Conservation (phyloP, 176 grass and related monocot genomes). For the Alloteropsis semialata region DNA sequence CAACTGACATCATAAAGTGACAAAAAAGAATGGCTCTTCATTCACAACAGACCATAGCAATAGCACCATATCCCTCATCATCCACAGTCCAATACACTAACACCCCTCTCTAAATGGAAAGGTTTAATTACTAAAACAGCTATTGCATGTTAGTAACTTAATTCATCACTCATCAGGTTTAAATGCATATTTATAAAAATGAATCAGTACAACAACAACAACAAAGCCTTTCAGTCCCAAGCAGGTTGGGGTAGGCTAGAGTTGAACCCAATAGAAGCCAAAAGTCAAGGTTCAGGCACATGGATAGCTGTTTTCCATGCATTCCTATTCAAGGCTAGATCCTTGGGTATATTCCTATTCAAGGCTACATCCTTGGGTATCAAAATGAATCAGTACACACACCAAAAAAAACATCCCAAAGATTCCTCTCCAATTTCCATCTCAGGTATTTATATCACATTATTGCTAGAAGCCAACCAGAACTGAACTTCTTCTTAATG, state of each 20-base stretch:
- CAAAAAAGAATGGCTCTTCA: not conserved
- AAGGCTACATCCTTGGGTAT: no score
- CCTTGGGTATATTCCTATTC: no score
- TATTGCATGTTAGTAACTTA: constrained; percentile 23
- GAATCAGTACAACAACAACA: not conserved
- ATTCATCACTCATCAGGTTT: not conserved
- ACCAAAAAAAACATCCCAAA: not conserved
- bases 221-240: no score
- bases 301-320: no score
- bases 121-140: not conserved
- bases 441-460: not conserved
- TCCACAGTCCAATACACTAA: constrained; percentile 3
- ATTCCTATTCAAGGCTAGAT: no score
- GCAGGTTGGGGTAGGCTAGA: no score
- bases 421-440: not conserved
- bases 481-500: no score
- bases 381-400: not conserved
- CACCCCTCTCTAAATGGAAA: not conserved
- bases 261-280: no score
- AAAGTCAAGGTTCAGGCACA: no score
- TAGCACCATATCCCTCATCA: not conserved
- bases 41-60: not conserved
- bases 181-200: not conserved
- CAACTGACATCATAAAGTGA: not conserved
- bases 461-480: not conserved